These are phyloP conservation scores for Prunus campanulata DNA, from an alignment of 306 rosid species.

Conservation along the genomic window DNA sequence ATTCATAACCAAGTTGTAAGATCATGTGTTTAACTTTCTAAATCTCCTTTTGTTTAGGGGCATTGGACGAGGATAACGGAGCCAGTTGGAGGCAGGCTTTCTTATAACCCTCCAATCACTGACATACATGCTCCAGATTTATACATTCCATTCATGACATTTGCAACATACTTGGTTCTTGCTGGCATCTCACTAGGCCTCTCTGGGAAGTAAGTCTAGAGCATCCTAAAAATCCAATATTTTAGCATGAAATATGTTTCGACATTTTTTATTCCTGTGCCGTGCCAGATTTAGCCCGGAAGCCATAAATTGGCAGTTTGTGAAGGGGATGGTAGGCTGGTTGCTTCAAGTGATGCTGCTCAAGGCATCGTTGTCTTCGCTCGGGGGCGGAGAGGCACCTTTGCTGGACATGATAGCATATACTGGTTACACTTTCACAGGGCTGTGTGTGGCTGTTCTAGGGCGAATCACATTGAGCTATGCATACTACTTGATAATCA, in stretches of 20 bases:
- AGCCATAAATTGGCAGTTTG: conserved; percentile 62
- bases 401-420: conserved; percentile 67
- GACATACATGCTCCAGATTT: conserved; percentile 77
- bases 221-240: not conserved
- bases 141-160: conserved; percentile 76
- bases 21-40: not conserved
- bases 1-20: not conserved
- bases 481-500: conserved; percentile 58
- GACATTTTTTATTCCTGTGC: not conserved
- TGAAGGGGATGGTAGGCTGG: conserved; percentile 73
- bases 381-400: conserved; percentile 59
- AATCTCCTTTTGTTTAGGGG: conserved; percentile 45
- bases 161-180: conserved; percentile 66
- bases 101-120: conserved; percentile 69
- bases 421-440: conserved; percentile 60
- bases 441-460: conserved; percentile 52
- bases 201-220: conserved; percentile 48
- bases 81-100: conserved; percentile 67
- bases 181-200: conserved; percentile 74
- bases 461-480: conserved; percentile 50
- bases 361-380: conserved; percentile 52
- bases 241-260: not conserved
- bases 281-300: conserved; percentile 69
- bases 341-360: conserved; percentile 53
- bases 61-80: conserved; percentile 76